Evolutionary conservation across 306 rosid genomes (phyloP).

Genomic region (Lablab purpureus): DNA sequence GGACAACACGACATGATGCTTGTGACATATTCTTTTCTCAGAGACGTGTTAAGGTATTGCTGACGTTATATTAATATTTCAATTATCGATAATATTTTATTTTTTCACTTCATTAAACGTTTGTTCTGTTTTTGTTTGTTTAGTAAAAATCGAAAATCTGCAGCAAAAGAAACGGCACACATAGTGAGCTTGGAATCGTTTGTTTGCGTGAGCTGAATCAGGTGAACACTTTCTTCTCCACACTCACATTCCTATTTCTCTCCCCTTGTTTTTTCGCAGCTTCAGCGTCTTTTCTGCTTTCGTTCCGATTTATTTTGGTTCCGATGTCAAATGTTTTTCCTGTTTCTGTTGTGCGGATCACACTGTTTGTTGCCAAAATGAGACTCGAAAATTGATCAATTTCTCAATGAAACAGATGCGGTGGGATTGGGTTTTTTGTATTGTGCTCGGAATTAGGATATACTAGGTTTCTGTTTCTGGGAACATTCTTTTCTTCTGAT

Average conservation of each 20-base stretch:
- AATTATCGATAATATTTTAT: background rate
- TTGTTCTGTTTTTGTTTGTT: constrained; percentile 4
- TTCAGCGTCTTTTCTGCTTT: constrained; percentile 26
- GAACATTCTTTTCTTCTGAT: constrained; percentile 30
- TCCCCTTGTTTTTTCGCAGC: background rate
- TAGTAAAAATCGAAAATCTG: constrained; percentile 42
- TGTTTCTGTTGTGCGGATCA: constrained; percentile 24
- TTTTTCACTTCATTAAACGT: background rate
- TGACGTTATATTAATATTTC: constrained; percentile 41
- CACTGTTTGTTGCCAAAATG: constrained; percentile 25
- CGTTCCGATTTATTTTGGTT: constrained; percentile 42
- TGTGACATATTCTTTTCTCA: constrained; percentile 42
- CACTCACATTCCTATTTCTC: constrained; percentile 19
- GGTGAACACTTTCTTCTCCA: constrained; percentile 39
- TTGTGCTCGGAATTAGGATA: constrained; percentile 40
- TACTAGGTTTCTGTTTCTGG: constrained; percentile 41
- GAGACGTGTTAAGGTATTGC: constrained; percentile 40
- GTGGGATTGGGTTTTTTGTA: constrained; percentile 8
- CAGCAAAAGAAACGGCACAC: constrained; percentile 40
- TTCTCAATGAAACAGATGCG: constrained; percentile 1
- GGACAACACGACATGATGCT: constrained; percentile 40
- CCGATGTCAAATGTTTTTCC: constrained; percentile 24
- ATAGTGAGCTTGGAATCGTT: constrained; percentile 42
- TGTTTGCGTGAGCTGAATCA: constrained; percentile 40
- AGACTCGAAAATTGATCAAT: background rate